Conservation (phyloP, 140 eudicot genomes). For the Flaveria floridana region DNA sequence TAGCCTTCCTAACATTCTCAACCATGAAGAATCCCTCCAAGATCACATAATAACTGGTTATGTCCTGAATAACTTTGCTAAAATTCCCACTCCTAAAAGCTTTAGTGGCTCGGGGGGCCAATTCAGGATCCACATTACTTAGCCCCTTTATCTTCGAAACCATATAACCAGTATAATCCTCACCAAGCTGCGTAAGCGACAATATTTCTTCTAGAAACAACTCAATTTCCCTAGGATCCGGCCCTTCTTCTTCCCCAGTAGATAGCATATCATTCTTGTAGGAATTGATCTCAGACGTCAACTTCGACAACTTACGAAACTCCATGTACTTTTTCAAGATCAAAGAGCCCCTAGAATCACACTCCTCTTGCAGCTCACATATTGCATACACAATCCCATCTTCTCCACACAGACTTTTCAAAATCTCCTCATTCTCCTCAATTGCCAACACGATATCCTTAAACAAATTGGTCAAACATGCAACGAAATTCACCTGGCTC, state of each 20-base stretch:
- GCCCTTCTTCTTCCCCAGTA: constrained; percentile 75
- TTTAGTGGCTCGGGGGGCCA: constrained; percentile 81
- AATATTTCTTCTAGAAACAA: constrained; percentile 74
- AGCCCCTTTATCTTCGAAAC: constrained; percentile 68
- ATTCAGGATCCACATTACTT: constrained; percentile 70
- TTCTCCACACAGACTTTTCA: constrained; percentile 76
- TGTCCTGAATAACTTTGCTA: constrained; percentile 77
- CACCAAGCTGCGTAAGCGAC: constrained; percentile 76
- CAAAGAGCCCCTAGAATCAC: constrained; percentile 72
- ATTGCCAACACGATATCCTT: constrained; percentile 77
- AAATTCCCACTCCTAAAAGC: constrained; percentile 81
- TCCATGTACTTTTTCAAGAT: constrained; percentile 82
- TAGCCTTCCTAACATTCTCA: constrained; percentile 94
- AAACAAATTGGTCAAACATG: constrained; percentile 76
- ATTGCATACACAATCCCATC: constrained; percentile 88
- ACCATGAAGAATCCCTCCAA: constrained; percentile 96
- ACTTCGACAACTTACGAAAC: constrained; percentile 54
- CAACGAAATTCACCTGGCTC: constrained; percentile 56
- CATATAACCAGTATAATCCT: constrained; percentile 86
- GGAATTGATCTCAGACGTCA: constrained; percentile 75
- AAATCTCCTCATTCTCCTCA: constrained; percentile 68
- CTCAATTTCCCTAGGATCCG: constrained; percentile 87
- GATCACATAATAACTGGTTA: constrained; percentile 77
- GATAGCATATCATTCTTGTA: constrained; percentile 60
- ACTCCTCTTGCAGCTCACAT: constrained; percentile 86